phyloP scores from a whole-genome alignment of 2,329 filamentous ascomycete species.

The Curvularia sp. region DNA sequence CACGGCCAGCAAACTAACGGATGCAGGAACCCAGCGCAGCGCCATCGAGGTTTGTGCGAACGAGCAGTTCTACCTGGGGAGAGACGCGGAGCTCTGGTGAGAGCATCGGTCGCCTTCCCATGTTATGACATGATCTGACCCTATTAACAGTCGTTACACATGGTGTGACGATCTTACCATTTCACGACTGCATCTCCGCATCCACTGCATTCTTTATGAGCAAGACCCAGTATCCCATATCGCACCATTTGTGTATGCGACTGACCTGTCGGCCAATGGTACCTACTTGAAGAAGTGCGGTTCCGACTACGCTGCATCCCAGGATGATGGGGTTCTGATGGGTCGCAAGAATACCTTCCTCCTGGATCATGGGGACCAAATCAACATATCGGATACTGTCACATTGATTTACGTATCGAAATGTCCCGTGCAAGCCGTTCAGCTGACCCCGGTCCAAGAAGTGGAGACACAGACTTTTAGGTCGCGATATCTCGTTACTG shows the following conservation, averaged over 20 bases:
- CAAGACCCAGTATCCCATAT: constrained; percentile 45
- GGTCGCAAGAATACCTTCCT: constrained; percentile 50
- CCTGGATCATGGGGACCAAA: constrained; percentile 54
- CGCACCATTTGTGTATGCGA: constrained; percentile 57
- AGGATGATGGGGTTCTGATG: constrained; percentile 41
- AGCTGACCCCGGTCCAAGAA: constrained; percentile 35
- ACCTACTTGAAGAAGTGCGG: constrained; percentile 48
- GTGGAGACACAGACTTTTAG: constrained; percentile 55
- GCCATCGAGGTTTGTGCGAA: constrained; percentile 45
- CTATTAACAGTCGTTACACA: constrained; percentile 34
- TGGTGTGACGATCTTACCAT: constrained; percentile 48
- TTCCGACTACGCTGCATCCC: constrained; percentile 29
- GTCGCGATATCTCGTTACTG: constrained; percentile 58
- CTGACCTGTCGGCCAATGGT: constrained; percentile 56
- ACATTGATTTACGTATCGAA: constrained; percentile 39
- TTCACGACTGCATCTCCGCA: constrained; percentile 56
- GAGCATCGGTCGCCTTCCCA: constrained; percentile 13
- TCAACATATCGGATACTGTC: constrained; percentile 45
- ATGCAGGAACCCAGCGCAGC: constrained; percentile 32
- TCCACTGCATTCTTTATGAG: constrained; percentile 58
- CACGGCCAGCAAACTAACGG: constrained; percentile 26
- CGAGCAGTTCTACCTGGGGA: constrained; percentile 48
- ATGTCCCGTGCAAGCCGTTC: constrained; percentile 9
- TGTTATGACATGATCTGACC: constrained; percentile 26
- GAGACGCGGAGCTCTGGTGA: constrained; percentile 45